phyloP scores from a whole-genome alignment of 208 protist genomes.

The Trichomonas gallinae region DNA sequence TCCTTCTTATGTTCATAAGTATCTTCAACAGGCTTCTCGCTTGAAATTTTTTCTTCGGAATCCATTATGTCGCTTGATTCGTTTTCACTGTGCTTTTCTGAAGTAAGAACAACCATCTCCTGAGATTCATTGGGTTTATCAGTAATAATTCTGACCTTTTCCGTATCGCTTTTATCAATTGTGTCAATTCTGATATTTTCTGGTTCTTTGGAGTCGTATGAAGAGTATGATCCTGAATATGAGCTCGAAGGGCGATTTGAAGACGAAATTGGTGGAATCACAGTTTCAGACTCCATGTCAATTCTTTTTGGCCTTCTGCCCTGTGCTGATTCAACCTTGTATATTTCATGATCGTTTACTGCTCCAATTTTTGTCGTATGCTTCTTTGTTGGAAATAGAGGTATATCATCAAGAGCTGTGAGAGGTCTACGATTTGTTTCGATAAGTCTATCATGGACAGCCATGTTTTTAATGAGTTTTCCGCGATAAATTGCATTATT shows the following conservation, averaged over 20 bases:
- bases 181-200: background rate
- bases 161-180: background rate
- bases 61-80: background rate
- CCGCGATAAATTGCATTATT: background rate
- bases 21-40: background rate
- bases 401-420: background rate
- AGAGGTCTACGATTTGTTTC: background rate
- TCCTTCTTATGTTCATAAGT: too few relatives aligned
- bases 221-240: background rate
- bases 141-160: background rate
- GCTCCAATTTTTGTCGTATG: background rate
- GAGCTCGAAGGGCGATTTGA: background rate
- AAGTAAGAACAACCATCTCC: background rate
- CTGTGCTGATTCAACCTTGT: background rate
- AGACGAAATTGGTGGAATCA: background rate
- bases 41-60: background rate
- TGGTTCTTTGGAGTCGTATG: background rate
- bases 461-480: background rate
- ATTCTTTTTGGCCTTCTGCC: background rate
- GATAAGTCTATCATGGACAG: background rate
- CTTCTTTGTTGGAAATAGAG: background rate
- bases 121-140: background rate
- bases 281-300: background rate
- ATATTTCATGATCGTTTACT: background rate
- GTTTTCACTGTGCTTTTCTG: background rate